Evolutionary conservation across 2,329 filamentous ascomycete species (phyloP).

Genomic region (Uncinocarpus reesii): DNA sequence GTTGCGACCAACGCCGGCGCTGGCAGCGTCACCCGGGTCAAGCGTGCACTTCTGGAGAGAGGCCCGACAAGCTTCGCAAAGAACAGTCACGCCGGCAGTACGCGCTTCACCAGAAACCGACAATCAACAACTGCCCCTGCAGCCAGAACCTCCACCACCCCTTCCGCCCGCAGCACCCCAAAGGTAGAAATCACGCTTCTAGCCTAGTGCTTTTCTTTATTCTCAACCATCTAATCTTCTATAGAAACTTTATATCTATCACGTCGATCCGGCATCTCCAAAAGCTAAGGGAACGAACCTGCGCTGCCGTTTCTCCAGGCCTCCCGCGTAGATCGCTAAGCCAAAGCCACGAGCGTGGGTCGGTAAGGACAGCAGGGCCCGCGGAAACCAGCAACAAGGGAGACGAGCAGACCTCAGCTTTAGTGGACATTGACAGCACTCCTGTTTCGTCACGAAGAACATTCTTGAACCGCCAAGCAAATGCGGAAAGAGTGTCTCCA

Average conservation of each 20-base stretch:
- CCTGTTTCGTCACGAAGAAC: constrained; percentile 9
- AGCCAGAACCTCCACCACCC: background rate
- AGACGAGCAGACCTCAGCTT: background rate
- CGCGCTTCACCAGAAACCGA: background rate
- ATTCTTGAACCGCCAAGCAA: constrained; percentile 31
- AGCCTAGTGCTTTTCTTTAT: background rate
- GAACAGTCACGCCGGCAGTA: too few relatives aligned
- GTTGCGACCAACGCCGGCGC: background rate
- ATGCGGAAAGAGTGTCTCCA: constrained; percentile 28
- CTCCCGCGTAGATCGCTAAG: too few relatives aligned
- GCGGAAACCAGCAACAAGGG: background rate
- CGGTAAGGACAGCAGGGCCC: too few relatives aligned
- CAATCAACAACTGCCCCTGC: background rate
- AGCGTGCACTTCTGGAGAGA: background rate
- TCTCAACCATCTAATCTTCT: background rate
- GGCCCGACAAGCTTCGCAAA: too few relatives aligned
- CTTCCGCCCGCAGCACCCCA: background rate
- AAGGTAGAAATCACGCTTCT: background rate
- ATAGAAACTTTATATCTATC: background rate
- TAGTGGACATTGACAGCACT: background rate
- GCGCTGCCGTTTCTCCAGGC: constrained; percentile 1
- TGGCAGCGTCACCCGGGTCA: background rate
- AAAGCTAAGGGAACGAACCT: background rate
- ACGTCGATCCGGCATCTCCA: constrained; percentile 3
- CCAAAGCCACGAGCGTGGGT: background rate